phyloP scores from a whole-genome alignment of 2,329 filamentous ascomycete species.

The Drechslerella stenobrocha region DNA sequence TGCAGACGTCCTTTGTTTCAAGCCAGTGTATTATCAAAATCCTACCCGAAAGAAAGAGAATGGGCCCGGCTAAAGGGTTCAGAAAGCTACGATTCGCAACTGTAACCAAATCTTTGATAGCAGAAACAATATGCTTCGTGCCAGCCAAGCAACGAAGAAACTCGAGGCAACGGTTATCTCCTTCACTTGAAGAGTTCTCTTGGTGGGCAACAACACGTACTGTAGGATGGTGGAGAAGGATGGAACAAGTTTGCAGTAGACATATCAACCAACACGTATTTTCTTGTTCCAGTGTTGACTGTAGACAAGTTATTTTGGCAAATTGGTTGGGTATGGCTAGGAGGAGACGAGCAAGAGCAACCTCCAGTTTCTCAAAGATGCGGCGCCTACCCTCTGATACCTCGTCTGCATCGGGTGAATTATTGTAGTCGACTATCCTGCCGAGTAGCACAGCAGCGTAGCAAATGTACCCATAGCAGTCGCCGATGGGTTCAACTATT shows the following conservation, averaged over 20 bases:
- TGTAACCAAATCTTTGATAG: conserved; percentile 25
- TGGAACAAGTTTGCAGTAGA: conserved; percentile 22
- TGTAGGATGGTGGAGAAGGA: conserved; percentile 21
- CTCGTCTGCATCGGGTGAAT: conserved; percentile 12
- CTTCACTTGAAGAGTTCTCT: not conserved
- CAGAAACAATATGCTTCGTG: conserved; percentile 17
- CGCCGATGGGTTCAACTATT: conserved; percentile 5
- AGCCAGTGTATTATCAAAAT: conserved; percentile 27
- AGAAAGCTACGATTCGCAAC: conserved; percentile 17
- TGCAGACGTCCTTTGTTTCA: conserved; percentile 15
- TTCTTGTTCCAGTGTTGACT: conserved; percentile 17
- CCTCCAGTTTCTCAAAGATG: conserved; percentile 12
- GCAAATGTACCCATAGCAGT: conserved; percentile 20
- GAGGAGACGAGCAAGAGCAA: conserved; percentile 16
- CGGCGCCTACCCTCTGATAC: conserved; percentile 9
- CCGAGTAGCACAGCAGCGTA: conserved; percentile 18
- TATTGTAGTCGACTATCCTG: conserved; percentile 25
- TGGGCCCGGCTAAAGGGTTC: conserved; percentile 19
- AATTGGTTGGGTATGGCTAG: conserved; percentile 15
- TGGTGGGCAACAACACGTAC: conserved; percentile 11
- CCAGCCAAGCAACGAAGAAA: conserved; percentile 23
- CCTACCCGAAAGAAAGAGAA: conserved; percentile 21
- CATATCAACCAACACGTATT: conserved; percentile 25
- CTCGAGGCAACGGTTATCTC: not conserved
- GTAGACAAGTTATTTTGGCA: conserved; percentile 18